Conservation (phyloP, 495 filamentous ascomycete species). For the Penicillium nucicola region DNA sequence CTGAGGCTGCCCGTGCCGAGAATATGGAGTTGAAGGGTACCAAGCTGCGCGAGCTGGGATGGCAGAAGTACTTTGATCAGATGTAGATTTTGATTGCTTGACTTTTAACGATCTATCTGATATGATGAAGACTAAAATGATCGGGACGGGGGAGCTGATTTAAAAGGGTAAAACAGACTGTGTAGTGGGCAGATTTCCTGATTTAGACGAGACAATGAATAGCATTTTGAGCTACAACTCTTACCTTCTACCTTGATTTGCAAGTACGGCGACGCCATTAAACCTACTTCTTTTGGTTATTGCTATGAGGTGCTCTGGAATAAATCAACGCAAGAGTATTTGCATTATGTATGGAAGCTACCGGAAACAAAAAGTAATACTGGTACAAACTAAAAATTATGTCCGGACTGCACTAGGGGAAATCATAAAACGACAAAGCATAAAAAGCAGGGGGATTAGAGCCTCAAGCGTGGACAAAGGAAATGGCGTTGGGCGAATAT, state of each 20-base stretch:
- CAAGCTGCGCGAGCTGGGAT: slow-evolving; percentile 56
- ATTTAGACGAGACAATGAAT: slow-evolving; percentile 26
- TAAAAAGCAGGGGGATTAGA: slow-evolving; percentile 6
- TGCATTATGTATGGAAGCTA: slow-evolving; percentile 30
- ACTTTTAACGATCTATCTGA: not conserved
- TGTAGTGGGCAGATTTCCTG: slow-evolving; percentile 14
- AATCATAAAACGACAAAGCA: slow-evolving; percentile 21
- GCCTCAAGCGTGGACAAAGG: slow-evolving; percentile 1
- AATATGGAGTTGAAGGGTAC: slow-evolving; percentile 54
- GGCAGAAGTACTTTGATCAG: slow-evolving; percentile 64
- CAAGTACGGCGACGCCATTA: no score
- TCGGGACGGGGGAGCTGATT: not conserved
- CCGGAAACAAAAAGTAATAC: slow-evolving; percentile 16
- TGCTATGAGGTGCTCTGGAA: not conserved
- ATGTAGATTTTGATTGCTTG: slow-evolving; percentile 38
- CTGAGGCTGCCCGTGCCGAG: slow-evolving; percentile 63
- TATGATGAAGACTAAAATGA: not conserved
- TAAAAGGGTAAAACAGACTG: slow-evolving; percentile 1
- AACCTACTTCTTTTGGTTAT: no score
- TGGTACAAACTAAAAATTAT: slow-evolving; percentile 17
- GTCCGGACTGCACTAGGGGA: slow-evolving; percentile 21
- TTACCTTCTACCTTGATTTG: not conserved
- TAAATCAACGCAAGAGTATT: slow-evolving; percentile 13
- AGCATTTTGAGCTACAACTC: slow-evolving; percentile 8
- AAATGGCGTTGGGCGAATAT: slow-evolving; percentile 2